Evolutionary conservation across 2,329 filamentous ascomycete genomes (phyloP), one percentile per base, ranked within the genome.

Genomic region (Neurospora sp.): DNA sequence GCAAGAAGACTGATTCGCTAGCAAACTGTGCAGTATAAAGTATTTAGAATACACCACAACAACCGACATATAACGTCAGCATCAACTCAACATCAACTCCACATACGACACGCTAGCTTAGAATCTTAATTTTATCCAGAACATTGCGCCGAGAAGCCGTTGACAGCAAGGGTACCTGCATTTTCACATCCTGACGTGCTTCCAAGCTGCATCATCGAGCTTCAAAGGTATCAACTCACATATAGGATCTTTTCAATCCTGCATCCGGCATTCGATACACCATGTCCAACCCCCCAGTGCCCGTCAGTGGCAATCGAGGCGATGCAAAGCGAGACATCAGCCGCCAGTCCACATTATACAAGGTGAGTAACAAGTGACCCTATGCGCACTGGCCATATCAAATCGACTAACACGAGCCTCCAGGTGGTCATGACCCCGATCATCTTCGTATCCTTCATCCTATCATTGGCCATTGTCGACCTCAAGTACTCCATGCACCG

Each of bases 401-500:
- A 8, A 19, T 13, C 4, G 2, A 42, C 38, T 39, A 46, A 68
- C 19, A 70, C 38, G 70, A 68, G 38, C 67, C n/a, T 39, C 15
- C 70, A 85, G 83, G 69, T 82, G 23, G 74, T 91, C 74, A 82
- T 90, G 79, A 90, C 88, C 0, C 89, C 90, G 8, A 74, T 91
- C 72, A 83, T 88, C 73, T 86, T 91, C 77, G 81, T 87, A 68
- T 85, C 87, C 28, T 91, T 91, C 79, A 78, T 92, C 58, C 66
- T 91, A 73, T 91, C 89, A 1, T 85, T 92, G 66, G 83, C 85
- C 76, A 78, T 90, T 68, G 84, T 91, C 62, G 89, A 91, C 80
- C 80, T 84, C 68, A 83, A 83, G 70, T 82, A 87, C 84, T 79
- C 87, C 75, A 76, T 82, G 75, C 76, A 83, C 78, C 82, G 88